Evolutionary conservation across 208 protist genomes (phyloP).

Genomic region (Leishmania tarentolae): DNA sequence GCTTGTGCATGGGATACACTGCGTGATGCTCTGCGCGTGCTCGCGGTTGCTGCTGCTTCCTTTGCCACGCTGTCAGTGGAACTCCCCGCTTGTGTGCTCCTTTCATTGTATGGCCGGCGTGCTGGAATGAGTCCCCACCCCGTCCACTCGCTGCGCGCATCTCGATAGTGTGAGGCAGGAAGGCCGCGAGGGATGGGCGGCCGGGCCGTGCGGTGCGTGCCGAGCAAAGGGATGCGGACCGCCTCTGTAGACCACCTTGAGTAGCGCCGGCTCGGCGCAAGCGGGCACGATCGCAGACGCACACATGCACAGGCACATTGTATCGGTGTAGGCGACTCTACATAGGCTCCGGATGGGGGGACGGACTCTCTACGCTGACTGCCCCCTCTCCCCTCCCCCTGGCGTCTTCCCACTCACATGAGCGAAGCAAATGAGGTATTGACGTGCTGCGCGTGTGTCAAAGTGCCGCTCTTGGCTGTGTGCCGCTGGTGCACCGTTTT

Average conservation of each 20-base stretch:
- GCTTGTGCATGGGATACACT: not conserved
- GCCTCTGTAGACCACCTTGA: not conserved
- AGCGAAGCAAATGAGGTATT: not conserved
- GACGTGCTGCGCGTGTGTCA: not conserved
- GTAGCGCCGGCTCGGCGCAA: not conserved
- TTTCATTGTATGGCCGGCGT: not conserved
- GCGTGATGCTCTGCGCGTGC: not conserved
- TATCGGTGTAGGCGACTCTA: not conserved
- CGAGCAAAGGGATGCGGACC: not conserved
- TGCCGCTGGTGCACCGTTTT: not conserved
- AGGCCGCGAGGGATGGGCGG: not conserved
- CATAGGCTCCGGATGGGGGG: not conserved
- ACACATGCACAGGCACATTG: too few species aligned
- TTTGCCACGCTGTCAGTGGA: not conserved
- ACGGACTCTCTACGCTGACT: not conserved
- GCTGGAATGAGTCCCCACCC: not conserved
- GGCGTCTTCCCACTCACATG: not conserved
- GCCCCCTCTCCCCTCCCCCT: not conserved
- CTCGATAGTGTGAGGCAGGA: not conserved
- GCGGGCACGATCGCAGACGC: not conserved
- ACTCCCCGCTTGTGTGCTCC: not conserved
- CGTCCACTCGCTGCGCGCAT: not conserved
- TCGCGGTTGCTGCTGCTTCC: not conserved
- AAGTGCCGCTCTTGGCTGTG: not conserved
- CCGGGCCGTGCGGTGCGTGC: not conserved